Evolutionary conservation across 208 protist genomes (phyloP), one percentile per base, ranked within the genome.

Genomic region (Strigomonas culicis): DNA sequence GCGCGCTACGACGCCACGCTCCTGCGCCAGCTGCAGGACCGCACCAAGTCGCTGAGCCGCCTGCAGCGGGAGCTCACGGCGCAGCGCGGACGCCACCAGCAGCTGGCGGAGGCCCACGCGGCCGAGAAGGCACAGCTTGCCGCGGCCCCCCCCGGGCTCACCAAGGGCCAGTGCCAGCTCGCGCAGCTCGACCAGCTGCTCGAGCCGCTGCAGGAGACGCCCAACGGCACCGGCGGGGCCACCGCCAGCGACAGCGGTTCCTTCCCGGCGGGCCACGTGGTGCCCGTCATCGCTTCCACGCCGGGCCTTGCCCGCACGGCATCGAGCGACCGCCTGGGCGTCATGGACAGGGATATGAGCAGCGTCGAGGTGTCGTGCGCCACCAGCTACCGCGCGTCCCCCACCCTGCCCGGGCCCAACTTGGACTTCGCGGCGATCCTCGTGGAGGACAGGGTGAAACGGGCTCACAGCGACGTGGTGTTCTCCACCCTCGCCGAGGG

Each of bases 131-230:
- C 36, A 13, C 6, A 6, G 36, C 36, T 41, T 6, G 8, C 13
- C 36, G 36, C 6, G 8, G 8, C 8, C 8, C 36, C 13, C 13
- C 36, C 6, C 13, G 8, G 13, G 27, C 59, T 63, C 17, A 74
- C 67, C 2, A 28, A 53, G 13, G 59, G 51, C 8, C 73, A 72
- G 43, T 58, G 72, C 22, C 47, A 52, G 30, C 66, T 77, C 15
- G 13, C 72, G 11, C 43, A 72, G 31, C 72, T 77, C 68, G 65
- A 72, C 24, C 24, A 27, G 11, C 44, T 77, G 11, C 60, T 77
- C 24, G 50, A 58, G 27, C 57, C 67, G 24, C 8, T 41, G 13
- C 36, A 41, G 13, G 36, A 6, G 36, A 41, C 36, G 36, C 36
- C 13, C 8, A 41, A 6, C 8, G 36, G 8, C 36, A 41, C 36